A percentile compares a stretch with the other conserved stretches of the same genome.
These are phyloP conservation scores for Leccinum pellstonianum DNA, from an alignment of 768 basidiomycete species.

Conservation along the genomic window DNA sequence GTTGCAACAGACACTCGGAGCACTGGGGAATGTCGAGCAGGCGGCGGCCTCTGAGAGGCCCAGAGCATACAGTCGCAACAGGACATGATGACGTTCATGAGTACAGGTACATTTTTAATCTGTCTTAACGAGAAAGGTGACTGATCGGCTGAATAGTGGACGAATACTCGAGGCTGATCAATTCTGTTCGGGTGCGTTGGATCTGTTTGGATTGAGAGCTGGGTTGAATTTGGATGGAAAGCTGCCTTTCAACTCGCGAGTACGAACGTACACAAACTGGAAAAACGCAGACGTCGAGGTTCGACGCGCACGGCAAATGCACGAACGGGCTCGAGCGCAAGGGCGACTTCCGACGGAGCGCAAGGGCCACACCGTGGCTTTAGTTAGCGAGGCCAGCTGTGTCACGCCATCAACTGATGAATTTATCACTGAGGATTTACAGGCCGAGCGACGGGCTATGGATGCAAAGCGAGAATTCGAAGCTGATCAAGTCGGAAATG, in stretches of 20 bases:
- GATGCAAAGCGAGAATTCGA: conserved; percentile 85
- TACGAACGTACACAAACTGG: conserved; percentile 80
- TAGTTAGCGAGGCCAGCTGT: conserved; percentile 72
- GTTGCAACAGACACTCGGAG: conserved; percentile 65
- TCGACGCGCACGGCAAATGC: conserved; percentile 64
- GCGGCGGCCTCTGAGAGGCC: conserved; percentile 60
- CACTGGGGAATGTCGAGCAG: conserved; percentile 71
- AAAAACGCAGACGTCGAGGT: conserved; percentile 77
- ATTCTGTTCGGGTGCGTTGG: conserved; percentile 72
- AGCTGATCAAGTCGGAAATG: conserved; percentile 86
- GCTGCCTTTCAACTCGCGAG: conserved; percentile 86
- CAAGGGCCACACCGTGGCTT: conserved; percentile 55
- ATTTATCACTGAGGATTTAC: conserved; percentile 1
- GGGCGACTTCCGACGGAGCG: conserved; percentile 44
- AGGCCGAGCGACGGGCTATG: conserved; percentile 84
- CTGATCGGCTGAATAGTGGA: conserved; percentile 49
- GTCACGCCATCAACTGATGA: neutral
- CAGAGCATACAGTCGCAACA: conserved; percentile 75
- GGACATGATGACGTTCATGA: conserved; percentile 79
- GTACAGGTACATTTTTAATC: conserved; percentile 49
- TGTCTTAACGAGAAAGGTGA: neutral
- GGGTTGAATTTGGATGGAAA: conserved; percentile 29
- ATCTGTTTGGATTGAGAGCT: too few relatives aligned
- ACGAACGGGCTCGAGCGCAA: conserved; percentile 81
- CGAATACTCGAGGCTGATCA: conserved; percentile 90